These are phyloP conservation scores for Thymus mandschuricus DNA, from an alignment of 257 asterid species.

Conservation along the genomic window DNA sequence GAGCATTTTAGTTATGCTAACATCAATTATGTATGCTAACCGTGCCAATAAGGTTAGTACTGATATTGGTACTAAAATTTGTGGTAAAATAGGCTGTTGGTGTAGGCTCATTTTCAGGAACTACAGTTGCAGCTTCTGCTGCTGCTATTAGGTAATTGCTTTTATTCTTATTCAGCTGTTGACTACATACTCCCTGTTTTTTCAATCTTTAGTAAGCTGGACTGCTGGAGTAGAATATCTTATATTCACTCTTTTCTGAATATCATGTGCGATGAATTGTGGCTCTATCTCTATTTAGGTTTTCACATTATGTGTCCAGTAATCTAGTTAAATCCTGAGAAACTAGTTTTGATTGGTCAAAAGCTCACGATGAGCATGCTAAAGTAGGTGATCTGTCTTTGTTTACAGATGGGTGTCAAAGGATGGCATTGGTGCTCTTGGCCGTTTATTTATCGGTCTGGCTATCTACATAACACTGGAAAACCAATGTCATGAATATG, in stretches of 20 bases:
- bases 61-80: conserved; percentile 31
- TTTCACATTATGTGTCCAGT: conserved; percentile 2
- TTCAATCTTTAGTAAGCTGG: neutral
- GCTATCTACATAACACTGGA: conserved; percentile 31
- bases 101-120: conserved; percentile 89
- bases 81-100: conserved; percentile 79
- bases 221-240: neutral
- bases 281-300: conserved; percentile 6
- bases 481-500: conserved; percentile 13
- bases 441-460: conserved; percentile 90
- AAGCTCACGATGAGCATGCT: conserved; percentile 15
- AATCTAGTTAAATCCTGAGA: conserved; percentile 20
- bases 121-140: conserved; percentile 93
- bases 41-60: conserved; percentile 21
- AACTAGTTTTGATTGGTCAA: conserved; percentile 15
- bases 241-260: neutral
- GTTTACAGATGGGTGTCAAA: conserved; percentile 91
- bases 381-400: conserved; percentile 24
- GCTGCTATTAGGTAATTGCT: conserved; percentile 83
- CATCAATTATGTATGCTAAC: conserved; percentile 18
- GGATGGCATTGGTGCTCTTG: conserved; percentile 98
- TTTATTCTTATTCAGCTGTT: conserved; percentile 18
- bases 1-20: conserved; percentile 15
- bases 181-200: neutral
- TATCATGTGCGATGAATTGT: conserved; percentile 1